Evolutionary conservation across 108 stramenopile species (phyloP).

Genomic region (Cyclotella choctawhatcheeana): DNA sequence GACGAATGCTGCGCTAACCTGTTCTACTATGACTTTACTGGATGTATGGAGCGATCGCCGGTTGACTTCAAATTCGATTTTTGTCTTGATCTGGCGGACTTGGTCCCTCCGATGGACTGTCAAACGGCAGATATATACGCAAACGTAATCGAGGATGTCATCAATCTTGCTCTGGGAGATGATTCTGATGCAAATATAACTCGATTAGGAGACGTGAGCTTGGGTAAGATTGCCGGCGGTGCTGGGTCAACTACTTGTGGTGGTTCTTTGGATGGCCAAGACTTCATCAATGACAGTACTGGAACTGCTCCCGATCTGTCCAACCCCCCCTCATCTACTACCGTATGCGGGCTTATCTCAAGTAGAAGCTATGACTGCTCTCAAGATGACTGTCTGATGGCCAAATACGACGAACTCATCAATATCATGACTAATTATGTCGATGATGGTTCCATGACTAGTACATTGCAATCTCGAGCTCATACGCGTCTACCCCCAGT

Average conservation of each 20-base stretch:
- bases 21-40: conserved; percentile 39
- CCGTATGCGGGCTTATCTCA: conserved; percentile 40
- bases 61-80: conserved; percentile 50
- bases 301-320: conserved; percentile 26
- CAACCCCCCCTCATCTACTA: neutral
- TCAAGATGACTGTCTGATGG: conserved; percentile 30
- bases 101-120: conserved; percentile 41
- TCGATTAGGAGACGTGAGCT: conserved; percentile 26
- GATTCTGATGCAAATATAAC: conserved; percentile 36
- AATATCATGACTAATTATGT: conserved; percentile 9
- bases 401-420: conserved; percentile 13
- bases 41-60: conserved; percentile 32
- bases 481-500: conserved; percentile 39
- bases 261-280: conserved; percentile 33
- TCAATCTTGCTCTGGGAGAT: conserved; percentile 28
- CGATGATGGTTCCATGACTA: conserved; percentile 23
- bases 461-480: conserved; percentile 1
- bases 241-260: conserved; percentile 36
- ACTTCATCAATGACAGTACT: conserved; percentile 42
- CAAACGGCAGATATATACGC: conserved; percentile 51
- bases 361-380: conserved; percentile 27
- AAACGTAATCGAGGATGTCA: conserved; percentile 37
- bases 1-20: conserved; percentile 42
- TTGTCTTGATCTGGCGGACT: conserved; percentile 32
- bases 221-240: conserved; percentile 27